These are phyloP conservation scores for Panaeolus cyanescens DNA, from an alignment of 768 basidiomycete genomes.

Conservation along the genomic window DNA sequence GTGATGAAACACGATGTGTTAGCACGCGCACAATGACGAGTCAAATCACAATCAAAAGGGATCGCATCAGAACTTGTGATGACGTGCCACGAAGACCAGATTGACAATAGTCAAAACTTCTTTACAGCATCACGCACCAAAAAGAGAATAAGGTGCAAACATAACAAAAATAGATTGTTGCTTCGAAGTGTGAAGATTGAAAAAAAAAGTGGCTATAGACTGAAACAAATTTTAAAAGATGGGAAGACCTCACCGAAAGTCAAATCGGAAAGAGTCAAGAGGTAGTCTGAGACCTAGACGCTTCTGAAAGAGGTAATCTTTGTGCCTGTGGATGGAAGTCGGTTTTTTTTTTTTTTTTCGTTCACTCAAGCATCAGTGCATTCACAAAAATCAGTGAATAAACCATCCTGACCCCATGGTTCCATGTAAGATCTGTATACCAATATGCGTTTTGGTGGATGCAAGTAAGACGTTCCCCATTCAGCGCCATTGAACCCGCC, in stretches of 20 bases:
- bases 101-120: neutral
- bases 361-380: too few species aligned
- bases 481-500: neutral
- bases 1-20: conserved; percentile 9
- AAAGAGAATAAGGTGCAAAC: neutral
- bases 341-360: neutral
- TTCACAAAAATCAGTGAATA: neutral
- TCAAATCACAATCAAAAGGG: neutral
- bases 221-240: too few species aligned
- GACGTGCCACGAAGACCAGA: neutral
- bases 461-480: neutral
- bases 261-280: conserved; percentile 83
- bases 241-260: conserved; percentile 86
- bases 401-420: conserved; percentile 62
- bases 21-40: neutral
- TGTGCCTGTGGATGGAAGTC: conserved; percentile 56
- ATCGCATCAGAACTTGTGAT: neutral
- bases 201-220: conserved; percentile 5
- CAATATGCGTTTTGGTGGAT: neutral
- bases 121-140: neutral
- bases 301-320: conserved; percentile 83
- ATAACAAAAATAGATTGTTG: neutral
- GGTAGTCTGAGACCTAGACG: conserved; percentile 65
- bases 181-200: neutral
- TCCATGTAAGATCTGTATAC: conserved; percentile 71